These are phyloP conservation scores for Podaxis carcinomalis DNA, from an alignment of 768 basidiomycete species.

Conservation along the genomic window DNA sequence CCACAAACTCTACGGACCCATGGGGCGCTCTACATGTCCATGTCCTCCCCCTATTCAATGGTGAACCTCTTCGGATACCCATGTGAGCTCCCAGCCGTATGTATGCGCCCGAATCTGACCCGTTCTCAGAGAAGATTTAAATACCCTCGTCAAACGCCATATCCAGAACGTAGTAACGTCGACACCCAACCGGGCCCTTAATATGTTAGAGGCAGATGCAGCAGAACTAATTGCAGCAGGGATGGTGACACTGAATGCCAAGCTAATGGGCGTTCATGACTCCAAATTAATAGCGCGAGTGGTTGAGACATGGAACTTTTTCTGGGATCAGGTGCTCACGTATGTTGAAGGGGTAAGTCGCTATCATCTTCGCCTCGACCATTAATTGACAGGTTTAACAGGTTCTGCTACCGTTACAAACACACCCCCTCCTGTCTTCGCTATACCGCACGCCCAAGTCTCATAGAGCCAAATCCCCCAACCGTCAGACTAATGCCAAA, in stretches of 20 bases:
- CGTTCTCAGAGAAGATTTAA: constrained; percentile 74
- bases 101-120: too few relatives aligned
- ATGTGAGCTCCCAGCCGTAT: constrained; percentile 47
- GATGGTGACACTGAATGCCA: constrained; percentile 90
- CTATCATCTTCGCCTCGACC: not conserved
- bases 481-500: constrained; percentile 43
- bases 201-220: constrained; percentile 72
- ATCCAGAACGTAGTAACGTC: constrained; percentile 70
- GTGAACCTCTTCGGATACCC: constrained; percentile 78
- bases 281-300: constrained; percentile 72
- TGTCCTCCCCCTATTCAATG: constrained; percentile 88
- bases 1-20: constrained; percentile 54
- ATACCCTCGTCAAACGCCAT: constrained; percentile 74
- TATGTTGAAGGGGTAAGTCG: constrained; percentile 80
- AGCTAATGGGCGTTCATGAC: constrained; percentile 72
- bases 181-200: constrained; percentile 69
- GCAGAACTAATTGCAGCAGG: constrained; percentile 80
- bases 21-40: constrained; percentile 85
- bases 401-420: constrained; percentile 35
- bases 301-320: constrained; percentile 90
- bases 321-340: constrained; percentile 85
- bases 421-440: constrained; percentile 53
- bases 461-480: constrained; percentile 44
- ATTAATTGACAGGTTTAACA: constrained; percentile 11
- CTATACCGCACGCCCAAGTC: constrained; percentile 63